These are phyloP conservation scores for Microbotryum scabiosae DNA, from an alignment of 1,284 basidiomycete species.

Conservation along the genomic window DNA sequence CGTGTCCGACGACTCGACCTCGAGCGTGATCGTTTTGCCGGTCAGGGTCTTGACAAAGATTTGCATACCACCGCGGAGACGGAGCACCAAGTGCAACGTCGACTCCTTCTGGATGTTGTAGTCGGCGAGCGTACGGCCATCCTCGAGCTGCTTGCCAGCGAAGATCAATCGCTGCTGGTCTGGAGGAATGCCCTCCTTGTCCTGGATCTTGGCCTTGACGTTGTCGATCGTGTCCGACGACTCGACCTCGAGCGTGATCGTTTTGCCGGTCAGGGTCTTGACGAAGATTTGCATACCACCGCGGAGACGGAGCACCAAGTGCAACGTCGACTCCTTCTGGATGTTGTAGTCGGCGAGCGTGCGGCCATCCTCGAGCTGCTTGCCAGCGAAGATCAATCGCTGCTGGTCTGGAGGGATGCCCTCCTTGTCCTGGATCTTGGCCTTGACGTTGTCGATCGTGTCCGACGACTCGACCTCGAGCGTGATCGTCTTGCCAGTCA, in stretches of 20 bases:
- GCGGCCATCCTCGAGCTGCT: constrained; percentile 92
- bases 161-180: constrained; percentile 92
- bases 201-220: constrained; percentile 52
- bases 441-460: constrained; percentile 51
- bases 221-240: constrained; percentile 68
- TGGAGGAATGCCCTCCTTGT: constrained; percentile 50
- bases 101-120: constrained; percentile 96
- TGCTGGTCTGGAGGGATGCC: constrained; percentile 74
- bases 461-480: constrained; percentile 52
- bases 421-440: constrained; percentile 44
- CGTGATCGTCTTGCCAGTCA: constrained; percentile 87
- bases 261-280: constrained; percentile 85
- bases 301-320: constrained; percentile 92
- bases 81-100: constrained; percentile 90
- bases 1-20: constrained; percentile 83
- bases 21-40: constrained; percentile 91
- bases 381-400: constrained; percentile 82
- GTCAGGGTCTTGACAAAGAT: constrained; percentile 93
- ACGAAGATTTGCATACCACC: constrained; percentile 59
- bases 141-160: constrained; percentile 88
- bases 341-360: constrained; percentile 94
- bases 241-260: constrained; percentile 89
- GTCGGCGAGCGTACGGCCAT: constrained; percentile 83
- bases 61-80: constrained; percentile 75
- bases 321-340: constrained; percentile 97